These are phyloP conservation scores for Gossypium mustelinum DNA, from an alignment of 345 rosid genomes.

Conservation along the genomic window DNA sequence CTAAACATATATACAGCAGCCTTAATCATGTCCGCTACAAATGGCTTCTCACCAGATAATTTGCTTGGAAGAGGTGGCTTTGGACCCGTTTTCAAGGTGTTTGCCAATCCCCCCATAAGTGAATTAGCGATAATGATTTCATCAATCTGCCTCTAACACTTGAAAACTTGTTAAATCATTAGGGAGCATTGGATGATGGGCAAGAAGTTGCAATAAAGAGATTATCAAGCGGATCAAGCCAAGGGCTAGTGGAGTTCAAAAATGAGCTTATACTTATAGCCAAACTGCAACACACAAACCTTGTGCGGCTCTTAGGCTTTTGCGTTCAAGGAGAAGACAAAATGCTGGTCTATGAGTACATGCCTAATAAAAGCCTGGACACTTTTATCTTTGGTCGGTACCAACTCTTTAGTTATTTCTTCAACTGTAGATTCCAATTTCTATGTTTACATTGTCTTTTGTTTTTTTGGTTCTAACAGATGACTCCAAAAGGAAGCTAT, in stretches of 20 bases:
- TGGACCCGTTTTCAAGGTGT: slow-evolving; percentile 9
- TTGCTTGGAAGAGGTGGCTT: slow-evolving; percentile 11
- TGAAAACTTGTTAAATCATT: background rate
- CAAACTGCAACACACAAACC: slow-evolving; percentile 5
- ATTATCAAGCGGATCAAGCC: slow-evolving; percentile 7
- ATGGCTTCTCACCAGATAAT: background rate
- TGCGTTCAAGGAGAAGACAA: slow-evolving; percentile 9
- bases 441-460: background rate
- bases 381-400: background rate
- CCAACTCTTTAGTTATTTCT: background rate
- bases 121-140: background rate
- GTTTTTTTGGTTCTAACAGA: background rate
- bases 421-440: no score
- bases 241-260: slow-evolving; percentile 4
- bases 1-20: slow-evolving; percentile 4
- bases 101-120: background rate
- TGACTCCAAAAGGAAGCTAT: background rate
- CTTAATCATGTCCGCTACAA: background rate
- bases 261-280: slow-evolving; percentile 9
- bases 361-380: slow-evolving; percentile 9
- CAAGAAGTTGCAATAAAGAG: slow-evolving; percentile 11
- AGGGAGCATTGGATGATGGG: background rate
- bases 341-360: slow-evolving; percentile 10
- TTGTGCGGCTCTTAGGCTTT: slow-evolving; percentile 8
- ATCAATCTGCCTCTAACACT: background rate